phyloP scores from a whole-genome alignment of 2,329 filamentous ascomycete genomes.

The Aspergillus novofumigatus region DNA sequence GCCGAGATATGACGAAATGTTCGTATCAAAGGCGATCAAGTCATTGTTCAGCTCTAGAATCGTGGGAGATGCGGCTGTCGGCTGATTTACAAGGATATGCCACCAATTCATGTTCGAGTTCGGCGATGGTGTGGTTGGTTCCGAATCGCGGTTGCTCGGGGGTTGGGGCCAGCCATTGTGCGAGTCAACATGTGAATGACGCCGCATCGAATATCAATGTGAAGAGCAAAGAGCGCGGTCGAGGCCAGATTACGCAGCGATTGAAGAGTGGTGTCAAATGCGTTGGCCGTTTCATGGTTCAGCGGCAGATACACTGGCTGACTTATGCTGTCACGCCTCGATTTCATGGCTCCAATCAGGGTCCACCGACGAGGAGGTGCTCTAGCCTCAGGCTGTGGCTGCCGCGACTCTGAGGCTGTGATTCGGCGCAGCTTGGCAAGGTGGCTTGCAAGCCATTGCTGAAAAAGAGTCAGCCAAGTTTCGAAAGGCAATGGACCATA shows the following conservation, averaged over 20 bases:
- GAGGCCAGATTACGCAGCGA: slow-evolving; percentile 78
- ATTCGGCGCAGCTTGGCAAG: slow-evolving; percentile 78
- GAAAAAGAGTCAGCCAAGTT: slow-evolving; percentile 11
- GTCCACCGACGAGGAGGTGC: slow-evolving; percentile 75
- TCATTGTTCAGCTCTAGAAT: slow-evolving; percentile 81
- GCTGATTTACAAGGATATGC: slow-evolving; percentile 40
- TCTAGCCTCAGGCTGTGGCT: slow-evolving; percentile 38
- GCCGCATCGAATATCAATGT: slow-evolving; percentile 82
- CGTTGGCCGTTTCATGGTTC: slow-evolving; percentile 77
- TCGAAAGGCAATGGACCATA: not conserved
- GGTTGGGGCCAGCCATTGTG: slow-evolving; percentile 57
- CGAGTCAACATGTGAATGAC: slow-evolving; percentile 73
- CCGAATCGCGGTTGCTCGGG: slow-evolving; percentile 29
- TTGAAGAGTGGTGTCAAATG: slow-evolving; percentile 80
- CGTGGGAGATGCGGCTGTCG: slow-evolving; percentile 51
- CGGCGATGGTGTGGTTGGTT: slow-evolving; percentile 49
- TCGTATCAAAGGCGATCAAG: slow-evolving; percentile 83
- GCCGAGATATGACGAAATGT: slow-evolving; percentile 68
- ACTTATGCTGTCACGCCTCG: slow-evolving; percentile 52
- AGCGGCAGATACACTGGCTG: slow-evolving; percentile 78
- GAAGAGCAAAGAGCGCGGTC: slow-evolving; percentile 76
- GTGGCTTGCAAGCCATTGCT: slow-evolving; percentile 87
- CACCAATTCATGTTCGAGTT: slow-evolving; percentile 68
- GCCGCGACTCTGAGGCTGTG: slow-evolving; percentile 60
- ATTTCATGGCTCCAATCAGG: slow-evolving; percentile 61